Base-by-base conservation (phyloP, 2,329 filamentous ascomycete species). In the Aspergillus glaucus region DNA sequence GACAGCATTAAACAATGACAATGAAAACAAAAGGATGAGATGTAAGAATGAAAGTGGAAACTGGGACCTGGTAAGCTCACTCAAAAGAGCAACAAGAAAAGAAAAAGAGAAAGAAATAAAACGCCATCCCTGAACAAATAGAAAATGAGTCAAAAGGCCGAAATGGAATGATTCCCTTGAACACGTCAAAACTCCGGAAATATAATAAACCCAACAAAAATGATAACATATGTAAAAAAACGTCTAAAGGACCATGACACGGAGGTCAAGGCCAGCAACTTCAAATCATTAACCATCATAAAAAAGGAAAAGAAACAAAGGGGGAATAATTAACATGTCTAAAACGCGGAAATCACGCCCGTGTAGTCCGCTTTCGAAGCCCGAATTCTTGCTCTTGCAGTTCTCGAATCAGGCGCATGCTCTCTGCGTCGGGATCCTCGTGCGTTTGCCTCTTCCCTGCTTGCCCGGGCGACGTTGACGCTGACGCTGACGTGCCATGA, bases 331-430 rank as follows among this genome's bases (percentile, higher is more conserved):
- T 8, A 37, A 37, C 6, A 7, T 9, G 17, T n/a, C 34, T n/a
- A 10, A 37, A n/a, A 37, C 34, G n/a, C 8, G 17, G 6, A n/a
- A 40, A 14, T 53, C 45, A 60, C 22, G 51, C 53, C 37, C 58
- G 52, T 22, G 56, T 50, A 9, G 51, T 43, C 46, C 69, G 63
- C 57, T 67, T 66, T 39, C 72, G 64, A 44, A 75, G 58, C 19
- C 72, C 69, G 46, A 73, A 73, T 22, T 75, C 72, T 48, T 72
- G 66, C 54, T 73, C 72, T 50, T 74, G 71, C 28, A 75, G 54
- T 56, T 73, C 69, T 49, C 69, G 66, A 43, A 74, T 74, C 43
- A 74, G 53, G 44, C 65, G 68, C 52, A 74, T 53, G 45, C 69
- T 74, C 48, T 74, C 71, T 6, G 65, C 63, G 53, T 75, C 72